Evolutionary conservation across 2,329 filamentous ascomycete genomes (phyloP), one percentile per base, ranked within the genome.

Genomic region (Arthrobotrys pseudoclavata): DNA sequence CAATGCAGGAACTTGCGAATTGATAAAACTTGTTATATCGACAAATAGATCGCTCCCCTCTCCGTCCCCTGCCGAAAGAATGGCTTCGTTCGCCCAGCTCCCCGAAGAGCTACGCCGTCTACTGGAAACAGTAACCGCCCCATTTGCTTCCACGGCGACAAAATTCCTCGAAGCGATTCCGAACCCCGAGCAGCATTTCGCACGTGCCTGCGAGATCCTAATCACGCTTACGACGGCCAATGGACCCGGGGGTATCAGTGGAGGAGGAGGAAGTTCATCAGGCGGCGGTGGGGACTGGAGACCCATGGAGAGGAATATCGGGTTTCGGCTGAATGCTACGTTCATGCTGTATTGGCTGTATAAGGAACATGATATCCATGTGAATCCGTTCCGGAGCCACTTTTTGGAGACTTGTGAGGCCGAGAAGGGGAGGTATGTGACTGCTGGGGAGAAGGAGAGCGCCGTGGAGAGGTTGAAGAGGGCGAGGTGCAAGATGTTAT

Each of bases 261-360:
- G 70, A 12, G 69, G 76, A 7, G 55, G 45, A 20, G 37, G 57
- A 12, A 5, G 10, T 22, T 40, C 66, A 9, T 40, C 66, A 9
- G 26, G 26, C n/a, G 40, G 50, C 3, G 60, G 26, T 4, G 48
- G 48, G 55, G 68, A 77, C 37, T 78, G 71, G 53, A 29, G 76
- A 40, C 42, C 45, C 22, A 77, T 74, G 80, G 79, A 50, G 66
- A 81, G 55, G 79, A 81, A 66, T 78, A 78, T 81, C 29, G 78
- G 74, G 6, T 80, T 82, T 68, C 74, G 80, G 74, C 71, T 82
- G 62, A 82, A 82, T 48, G 76, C 81, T 18, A 81, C 81, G 18
- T 82, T 81, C 40, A 72, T 80, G 53, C 60, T 82, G 18, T 81
- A 79, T 24, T 79, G 79, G 76, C 66, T 81, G 53, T 81, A 82